These are phyloP conservation scores for Arachnomyces sp. DNA, from an alignment of 2,329 filamentous ascomycete species.

Conservation along the genomic window DNA sequence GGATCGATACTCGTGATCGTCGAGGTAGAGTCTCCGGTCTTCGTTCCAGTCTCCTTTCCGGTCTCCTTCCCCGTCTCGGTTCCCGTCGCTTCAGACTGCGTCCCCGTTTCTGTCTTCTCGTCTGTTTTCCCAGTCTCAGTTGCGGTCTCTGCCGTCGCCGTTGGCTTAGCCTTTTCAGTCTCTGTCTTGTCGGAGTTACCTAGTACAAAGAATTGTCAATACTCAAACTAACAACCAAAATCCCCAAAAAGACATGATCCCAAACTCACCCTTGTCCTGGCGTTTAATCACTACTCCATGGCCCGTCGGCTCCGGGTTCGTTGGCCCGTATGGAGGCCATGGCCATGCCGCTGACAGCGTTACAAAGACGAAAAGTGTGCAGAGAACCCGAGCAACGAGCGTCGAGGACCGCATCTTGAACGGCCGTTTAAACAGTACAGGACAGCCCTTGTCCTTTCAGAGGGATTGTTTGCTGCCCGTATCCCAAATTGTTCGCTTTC, in stretches of 20 bases:
- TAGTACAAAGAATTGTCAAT: constrained; percentile 1
- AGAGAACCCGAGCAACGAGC: constrained; percentile 23
- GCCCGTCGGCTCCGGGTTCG: constrained; percentile 10
- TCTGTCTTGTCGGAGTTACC: constrained; percentile 16
- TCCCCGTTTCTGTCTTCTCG: constrained; percentile 11
- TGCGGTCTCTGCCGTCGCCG: constrained; percentile 12
- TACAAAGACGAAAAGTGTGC: constrained; percentile 25
- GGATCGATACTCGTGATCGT: constrained; percentile 38
- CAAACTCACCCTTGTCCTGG: constrained; percentile 19
- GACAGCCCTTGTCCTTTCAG: too few relatives aligned
- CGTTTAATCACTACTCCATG: constrained; percentile 17
- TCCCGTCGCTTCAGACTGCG: constrained; percentile 8
- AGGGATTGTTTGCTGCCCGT: too few relatives aligned
- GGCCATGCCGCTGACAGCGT: constrained; percentile 25
- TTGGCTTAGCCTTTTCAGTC: constrained; percentile 6
- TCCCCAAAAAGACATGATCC: background rate
- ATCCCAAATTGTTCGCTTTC: too few relatives aligned
- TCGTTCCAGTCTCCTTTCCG: constrained; percentile 15
- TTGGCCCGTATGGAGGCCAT: constrained; percentile 9
- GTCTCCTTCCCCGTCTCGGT: constrained; percentile 12
- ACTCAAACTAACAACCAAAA: background rate
- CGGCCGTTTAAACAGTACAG: background rate
- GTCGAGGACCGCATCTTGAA: constrained; percentile 26
- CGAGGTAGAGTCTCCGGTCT: constrained; percentile 15
- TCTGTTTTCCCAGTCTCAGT: constrained; percentile 10